Base-by-base conservation (phyloP, 768 basidiomycete species). In the Cystobasidium tubakii region DNA sequence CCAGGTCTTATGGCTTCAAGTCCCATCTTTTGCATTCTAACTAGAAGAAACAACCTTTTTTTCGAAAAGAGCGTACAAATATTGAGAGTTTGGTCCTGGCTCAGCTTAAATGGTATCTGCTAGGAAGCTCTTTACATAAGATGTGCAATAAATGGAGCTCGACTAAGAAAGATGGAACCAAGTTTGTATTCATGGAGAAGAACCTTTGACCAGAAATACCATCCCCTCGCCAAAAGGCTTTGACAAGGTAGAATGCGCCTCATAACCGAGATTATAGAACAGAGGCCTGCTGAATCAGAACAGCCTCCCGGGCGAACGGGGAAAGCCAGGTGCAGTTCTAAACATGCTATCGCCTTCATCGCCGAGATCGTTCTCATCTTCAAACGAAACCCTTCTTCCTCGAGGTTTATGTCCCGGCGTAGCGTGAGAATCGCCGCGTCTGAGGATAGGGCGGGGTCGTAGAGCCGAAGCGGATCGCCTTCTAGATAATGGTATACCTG, bases 11-110 rank as follows among this genome's bases (percentile, higher is more conserved):
- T 55, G 54, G 54, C 7, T 55, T 55, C 54, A 55, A 55, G 54
- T 55, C 54, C 54, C 54, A 55, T 55, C 94, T 4, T 87, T 96
- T 55, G 87, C 94, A 63, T 86, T 96, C 10, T 92, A 96, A 78
- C 85, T 95, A 78, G 91, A 96, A 82, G 88, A 92, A 74, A 87
- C 91, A 76, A 91, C 95, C 84, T 93, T 98, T 81, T 87, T 97
- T n/a, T n/a, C n/a, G n/a, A n/a, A n/a, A n/a, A n/a, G n/a, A n/a
- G n/a, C n/a, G 88, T 66, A 92, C 91, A 0, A 87, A 92, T 1
- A 84, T 98, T 74, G 91, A 90, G 83, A 85, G 86, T 76, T 82
- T 92, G 82, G 90, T 95, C 75, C 92, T n/a, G n/a, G n/a, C n/a
- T n/a, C n/a, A n/a, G n/a, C n/a, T n/a, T n/a, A n/a, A n/a, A n/a